Conservation (phyloP, 78 protist genomes). For the Cavenderia fasciculata region DNA sequence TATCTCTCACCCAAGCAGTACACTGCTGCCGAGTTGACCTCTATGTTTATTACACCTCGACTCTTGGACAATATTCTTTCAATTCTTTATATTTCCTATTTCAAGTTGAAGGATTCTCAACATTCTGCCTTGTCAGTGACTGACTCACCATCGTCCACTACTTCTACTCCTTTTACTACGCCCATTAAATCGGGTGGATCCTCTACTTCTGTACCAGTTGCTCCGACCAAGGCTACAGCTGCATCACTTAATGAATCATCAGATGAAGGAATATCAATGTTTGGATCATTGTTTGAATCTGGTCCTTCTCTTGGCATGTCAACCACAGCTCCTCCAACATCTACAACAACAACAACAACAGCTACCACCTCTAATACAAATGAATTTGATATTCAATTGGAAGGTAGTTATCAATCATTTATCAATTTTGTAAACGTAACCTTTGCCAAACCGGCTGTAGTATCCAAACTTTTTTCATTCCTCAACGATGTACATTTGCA, state of each 20-base stretch:
- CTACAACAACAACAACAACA: background rate
- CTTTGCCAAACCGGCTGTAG: background rate
- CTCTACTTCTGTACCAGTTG: no score
- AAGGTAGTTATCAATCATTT: no score
- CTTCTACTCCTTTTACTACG: no score
- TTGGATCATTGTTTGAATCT: no score
- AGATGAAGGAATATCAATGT: no score
- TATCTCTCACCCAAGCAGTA: conserved; percentile 16
- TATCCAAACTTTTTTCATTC: background rate
- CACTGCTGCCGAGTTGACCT: conserved; percentile 1
- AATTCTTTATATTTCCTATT: conserved; percentile 22
- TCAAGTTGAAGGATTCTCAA: background rate
- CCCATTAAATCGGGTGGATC: no score
- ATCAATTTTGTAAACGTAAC: background rate
- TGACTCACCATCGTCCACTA: background rate
- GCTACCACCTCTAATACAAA: background rate
- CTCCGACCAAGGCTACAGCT: background rate
- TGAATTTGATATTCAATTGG: no score
- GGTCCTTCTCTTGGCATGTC: no score
- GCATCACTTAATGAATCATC: no score
- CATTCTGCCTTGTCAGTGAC: background rate
- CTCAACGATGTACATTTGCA: background rate
- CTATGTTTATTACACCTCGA: conserved; percentile 4
- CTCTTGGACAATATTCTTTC: conserved; percentile 29
- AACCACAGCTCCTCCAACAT: conserved; percentile 9